phyloP scores from a whole-genome alignment of 1,284 basidiomycete genomes.

The Cutaneotrichosporon curvatum region DNA sequence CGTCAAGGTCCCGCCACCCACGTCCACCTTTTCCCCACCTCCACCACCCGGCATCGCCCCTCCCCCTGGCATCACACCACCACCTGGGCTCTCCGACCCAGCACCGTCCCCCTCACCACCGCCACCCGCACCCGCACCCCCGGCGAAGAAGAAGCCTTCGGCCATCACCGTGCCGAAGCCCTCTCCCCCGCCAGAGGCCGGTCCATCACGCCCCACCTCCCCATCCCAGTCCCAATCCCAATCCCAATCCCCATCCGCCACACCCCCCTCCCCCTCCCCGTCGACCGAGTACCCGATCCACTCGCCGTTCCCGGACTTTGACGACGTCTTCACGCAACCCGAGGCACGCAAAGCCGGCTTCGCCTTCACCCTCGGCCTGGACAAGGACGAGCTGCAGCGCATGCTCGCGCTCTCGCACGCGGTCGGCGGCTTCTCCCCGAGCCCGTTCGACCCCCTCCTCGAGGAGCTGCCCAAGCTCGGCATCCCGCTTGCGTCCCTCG shows the following conservation, averaged over 20 bases:
- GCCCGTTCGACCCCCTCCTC: conserved; percentile 29
- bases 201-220: conserved; percentile 19
- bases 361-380: conserved; percentile 28
- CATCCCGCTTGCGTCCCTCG: conserved; percentile 17
- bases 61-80: conserved; percentile 14
- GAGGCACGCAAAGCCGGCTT: conserved; percentile 32
- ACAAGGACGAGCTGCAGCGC: conserved; percentile 24
- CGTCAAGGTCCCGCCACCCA: conserved; percentile 2
- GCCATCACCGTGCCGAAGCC: neutral
- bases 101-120: neutral
- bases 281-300: conserved; percentile 45
- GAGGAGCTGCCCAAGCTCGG: conserved; percentile 22
- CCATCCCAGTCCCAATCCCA: no score
- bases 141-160: neutral
- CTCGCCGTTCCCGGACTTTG: conserved; percentile 84
- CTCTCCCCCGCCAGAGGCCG: conserved; percentile 24
- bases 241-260: conserved; percentile 14
- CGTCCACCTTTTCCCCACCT: conserved; percentile 26
- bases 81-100: conserved; percentile 12
- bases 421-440: conserved; percentile 29
- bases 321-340: conserved; percentile 48
- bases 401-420: conserved; percentile 17
- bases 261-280: conserved; percentile 5
- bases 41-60: conserved; percentile 51
- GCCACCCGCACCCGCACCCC: neutral